Conservation (phyloP, 2,329 filamentous ascomycete genomes). For the Sordariomycetes sp. region DNA sequence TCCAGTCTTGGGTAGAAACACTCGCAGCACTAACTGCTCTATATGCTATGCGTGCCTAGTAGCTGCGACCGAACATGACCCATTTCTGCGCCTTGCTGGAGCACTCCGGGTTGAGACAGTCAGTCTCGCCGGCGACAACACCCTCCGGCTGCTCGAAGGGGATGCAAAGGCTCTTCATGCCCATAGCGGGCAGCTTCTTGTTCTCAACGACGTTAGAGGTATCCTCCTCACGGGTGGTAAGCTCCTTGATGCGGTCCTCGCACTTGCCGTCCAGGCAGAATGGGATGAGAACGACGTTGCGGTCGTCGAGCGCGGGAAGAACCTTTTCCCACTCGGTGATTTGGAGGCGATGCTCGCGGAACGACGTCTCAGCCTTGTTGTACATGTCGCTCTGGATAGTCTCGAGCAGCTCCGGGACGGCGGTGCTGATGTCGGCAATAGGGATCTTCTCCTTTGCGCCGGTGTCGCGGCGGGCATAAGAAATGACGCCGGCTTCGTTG, state of each 20-base stretch:
- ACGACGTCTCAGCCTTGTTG: constrained; percentile 66
- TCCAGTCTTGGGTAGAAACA: too few species aligned
- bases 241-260: constrained; percentile 90
- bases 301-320: constrained; percentile 77
- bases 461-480: constrained; percentile 79
- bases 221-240: constrained; percentile 68
- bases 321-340: constrained; percentile 88
- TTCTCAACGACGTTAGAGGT: constrained; percentile 42
- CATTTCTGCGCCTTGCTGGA: constrained; percentile 67
- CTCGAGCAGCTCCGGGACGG: constrained; percentile 74
- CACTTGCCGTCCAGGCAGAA: constrained; percentile 76
- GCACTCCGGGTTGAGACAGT: constrained; percentile 89
- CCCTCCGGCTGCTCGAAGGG: constrained; percentile 77
- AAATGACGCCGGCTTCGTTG: constrained; percentile 74
- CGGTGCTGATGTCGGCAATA: constrained; percentile 62
- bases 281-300: constrained; percentile 88
- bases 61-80: constrained; percentile 84
- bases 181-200: constrained; percentile 48
- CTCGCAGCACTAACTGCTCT: too few species aligned
- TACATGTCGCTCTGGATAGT: constrained; percentile 82
- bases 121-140: constrained; percentile 70
- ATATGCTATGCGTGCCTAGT: too few species aligned
- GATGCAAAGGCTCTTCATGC: constrained; percentile 65
- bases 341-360: constrained; percentile 69
- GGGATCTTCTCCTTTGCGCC: constrained; percentile 74